Evolutionary conservation across 495 filamentous ascomycete genomes (phyloP).

Genomic region (Annulohypoxylon bovei): DNA sequence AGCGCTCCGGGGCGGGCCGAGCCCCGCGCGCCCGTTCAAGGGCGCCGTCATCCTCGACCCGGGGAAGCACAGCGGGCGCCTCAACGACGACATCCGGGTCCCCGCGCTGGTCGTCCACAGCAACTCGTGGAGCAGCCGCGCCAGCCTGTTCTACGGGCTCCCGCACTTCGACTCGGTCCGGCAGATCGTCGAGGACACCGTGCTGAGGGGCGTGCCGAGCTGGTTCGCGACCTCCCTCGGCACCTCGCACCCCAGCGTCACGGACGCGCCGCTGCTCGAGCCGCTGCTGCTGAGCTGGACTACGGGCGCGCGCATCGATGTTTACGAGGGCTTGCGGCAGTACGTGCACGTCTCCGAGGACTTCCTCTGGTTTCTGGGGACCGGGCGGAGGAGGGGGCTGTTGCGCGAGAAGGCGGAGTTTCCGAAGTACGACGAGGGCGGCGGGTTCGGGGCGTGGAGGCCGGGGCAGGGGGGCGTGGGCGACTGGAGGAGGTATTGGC

Average conservation of each 20-base stretch:
- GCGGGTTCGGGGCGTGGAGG: constrained; percentile 50
- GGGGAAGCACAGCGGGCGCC: constrained; percentile 61
- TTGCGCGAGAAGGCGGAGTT: constrained; percentile 53
- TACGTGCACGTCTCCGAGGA: constrained; percentile 58
- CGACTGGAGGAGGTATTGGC: constrained; percentile 55
- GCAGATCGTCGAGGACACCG: constrained; percentile 54
- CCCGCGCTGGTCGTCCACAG: constrained; percentile 62
- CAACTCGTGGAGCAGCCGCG: constrained; percentile 60
- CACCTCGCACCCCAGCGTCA: constrained; percentile 62
- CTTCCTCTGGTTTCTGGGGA: constrained; percentile 53
- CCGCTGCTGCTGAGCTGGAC: constrained; percentile 59
- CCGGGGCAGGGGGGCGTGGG: constrained; percentile 46
- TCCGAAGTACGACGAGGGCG: constrained; percentile 48
- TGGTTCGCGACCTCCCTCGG: constrained; percentile 65
- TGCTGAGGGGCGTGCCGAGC: constrained; percentile 46
- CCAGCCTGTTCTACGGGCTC: constrained; percentile 58
- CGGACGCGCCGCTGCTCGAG: constrained; percentile 64
- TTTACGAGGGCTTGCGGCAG: constrained; percentile 53
- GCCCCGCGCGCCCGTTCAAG: constrained; percentile 48
- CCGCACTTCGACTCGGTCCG: constrained; percentile 63
- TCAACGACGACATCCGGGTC: constrained; percentile 61
- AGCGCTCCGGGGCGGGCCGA: constrained; percentile 55
- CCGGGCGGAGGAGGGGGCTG: constrained; percentile 47
- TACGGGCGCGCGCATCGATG: constrained; percentile 57
- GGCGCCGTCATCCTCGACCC: constrained; percentile 61